Evolutionary conservation across 768 basidiomycete species (phyloP), one percentile per base, ranked within the genome.

Genomic region (Mycena amicta): DNA sequence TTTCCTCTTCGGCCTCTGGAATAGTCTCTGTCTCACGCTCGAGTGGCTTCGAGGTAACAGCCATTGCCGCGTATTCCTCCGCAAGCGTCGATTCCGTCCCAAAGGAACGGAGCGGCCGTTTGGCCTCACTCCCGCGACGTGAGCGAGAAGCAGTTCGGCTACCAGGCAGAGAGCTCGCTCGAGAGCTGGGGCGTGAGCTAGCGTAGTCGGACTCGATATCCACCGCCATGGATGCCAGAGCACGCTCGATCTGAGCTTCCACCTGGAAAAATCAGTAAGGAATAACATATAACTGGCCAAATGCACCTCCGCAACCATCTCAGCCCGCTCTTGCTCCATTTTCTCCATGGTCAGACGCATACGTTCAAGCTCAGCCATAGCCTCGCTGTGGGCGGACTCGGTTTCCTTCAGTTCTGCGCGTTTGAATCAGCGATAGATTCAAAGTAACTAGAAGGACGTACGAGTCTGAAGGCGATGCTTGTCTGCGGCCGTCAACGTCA

Each of bases 191-290:
- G 50, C 88, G 83, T 39, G 89, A 89, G 62, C 82, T 83, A 41
- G 80, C 80, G 56, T 89, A 89, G 64, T 93, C 91, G 18, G 89
- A 91, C 53, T 90, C 86, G 53, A 89, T 78, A 63, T 87, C 89
- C 58, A 92, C 88, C 25, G 88, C 86, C 91, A 94, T 93, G 25
- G 89, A 89, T 26, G 84, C 88, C 50, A 94, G 79, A 0, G 93
- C 92, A 56, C 89, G 82, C 72, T 93, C 92, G 66, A 94, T 94
- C 75, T 94, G 92, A 26, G 89, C 90, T 69, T 94, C 92, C 23
- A 94, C 92, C 57, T 59, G 18, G 2, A 49, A 22, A 6, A 26
- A 20, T 20, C 20, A 13, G 28, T 8, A 59, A 20, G 5, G 12
- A 25, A 13, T 1, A 5, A 28, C 23, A 27, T 12, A 18, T 23